phyloP scores from a whole-genome alignment of 805 yeast genomes.

The Yarrowia porcina region DNA sequence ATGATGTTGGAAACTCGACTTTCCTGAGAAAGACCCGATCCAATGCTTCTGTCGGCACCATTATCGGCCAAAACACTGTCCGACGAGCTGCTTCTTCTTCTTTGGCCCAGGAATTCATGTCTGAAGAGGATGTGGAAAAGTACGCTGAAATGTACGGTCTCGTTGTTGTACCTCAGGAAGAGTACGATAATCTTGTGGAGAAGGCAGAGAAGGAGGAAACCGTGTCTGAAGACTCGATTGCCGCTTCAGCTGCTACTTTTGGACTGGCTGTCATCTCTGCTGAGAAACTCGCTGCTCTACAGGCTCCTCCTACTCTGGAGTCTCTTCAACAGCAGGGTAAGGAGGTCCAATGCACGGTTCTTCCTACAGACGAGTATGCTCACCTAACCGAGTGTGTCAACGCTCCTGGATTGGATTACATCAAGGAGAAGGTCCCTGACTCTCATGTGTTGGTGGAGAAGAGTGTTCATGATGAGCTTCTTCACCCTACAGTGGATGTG shows the following conservation, averaged over 20 bases:
- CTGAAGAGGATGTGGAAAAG: slow-evolving; percentile 32
- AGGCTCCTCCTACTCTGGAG: slow-evolving; percentile 34
- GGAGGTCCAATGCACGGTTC: slow-evolving; percentile 27
- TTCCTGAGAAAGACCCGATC: slow-evolving; percentile 3
- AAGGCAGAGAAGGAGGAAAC: slow-evolving; percentile 14
- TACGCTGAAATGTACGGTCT: slow-evolving; percentile 32
- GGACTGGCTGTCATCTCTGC: slow-evolving; percentile 28
- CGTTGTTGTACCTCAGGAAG: slow-evolving; percentile 31
- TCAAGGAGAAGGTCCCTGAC: slow-evolving; percentile 12
- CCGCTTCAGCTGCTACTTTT: slow-evolving; percentile 20
- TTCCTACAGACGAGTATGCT: slow-evolving; percentile 32
- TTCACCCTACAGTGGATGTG: neutral
- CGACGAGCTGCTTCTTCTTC: neutral
- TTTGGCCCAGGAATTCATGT: slow-evolving; percentile 33
- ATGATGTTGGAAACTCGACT: neutral
- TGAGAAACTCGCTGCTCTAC: slow-evolving; percentile 22
- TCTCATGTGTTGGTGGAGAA: neutral
- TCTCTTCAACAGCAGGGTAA: slow-evolving; percentile 34
- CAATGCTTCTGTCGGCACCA: neutral
- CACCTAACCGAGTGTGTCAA: slow-evolving; percentile 18
- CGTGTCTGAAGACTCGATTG: slow-evolving; percentile 3
- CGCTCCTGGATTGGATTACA: slow-evolving; percentile 31
- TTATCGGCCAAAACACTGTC: neutral
- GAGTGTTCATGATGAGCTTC: slow-evolving; percentile 3
- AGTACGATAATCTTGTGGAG: slow-evolving; percentile 29